Evolutionary conservation across 345 rosid genomes (phyloP), one percentile per base, ranked within the genome.

Genomic region (Zanthoxylum bungeanum): DNA sequence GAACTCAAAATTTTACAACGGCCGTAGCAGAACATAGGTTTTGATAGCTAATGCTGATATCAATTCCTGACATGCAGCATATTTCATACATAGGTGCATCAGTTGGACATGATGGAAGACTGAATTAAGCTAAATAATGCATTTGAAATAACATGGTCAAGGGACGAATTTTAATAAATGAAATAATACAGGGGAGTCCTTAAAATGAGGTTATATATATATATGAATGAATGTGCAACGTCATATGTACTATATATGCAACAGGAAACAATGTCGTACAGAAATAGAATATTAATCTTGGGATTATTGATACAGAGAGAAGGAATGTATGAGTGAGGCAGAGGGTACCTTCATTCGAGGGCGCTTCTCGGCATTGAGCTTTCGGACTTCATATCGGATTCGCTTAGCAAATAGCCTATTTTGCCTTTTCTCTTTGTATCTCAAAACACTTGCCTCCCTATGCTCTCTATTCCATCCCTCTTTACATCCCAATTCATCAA

Each of bases 291-390:
- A 9, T 3, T 27, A 2, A 42, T 39, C 46, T 64, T 73, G 7
- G 12, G 24, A 21, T 5, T 4, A 57, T 17, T 51, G 47, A 22
- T 49, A 34, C 6, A 17, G 1, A 7, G 24, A 37, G 0, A 10
- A 34, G 17, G 9, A 28, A 7, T 1, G 14, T 44, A 4, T 0
- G 0, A 44, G 49, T 3, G 19, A 24, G 66, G 24, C 3, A 16
- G 2, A 12, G 11, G 42, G 14, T 79, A 81, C 97, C 95, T 92
- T 94, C 49, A 90, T 64, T 2, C 98, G 89, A 59, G 98, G 98
- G 44, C 98, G 97, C 52, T 90, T 92, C 81, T 94, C 95, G 2
- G 98, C 98, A 57, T 94, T 94, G 76, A 90, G 89, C 84, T 92
- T 94, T 64, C 98, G 85, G 71, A 94, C 98, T 81, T 94, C 79